These are phyloP conservation scores for Letharia lupina DNA, from an alignment of 495 filamentous ascomycete genomes.

Conservation along the genomic window DNA sequence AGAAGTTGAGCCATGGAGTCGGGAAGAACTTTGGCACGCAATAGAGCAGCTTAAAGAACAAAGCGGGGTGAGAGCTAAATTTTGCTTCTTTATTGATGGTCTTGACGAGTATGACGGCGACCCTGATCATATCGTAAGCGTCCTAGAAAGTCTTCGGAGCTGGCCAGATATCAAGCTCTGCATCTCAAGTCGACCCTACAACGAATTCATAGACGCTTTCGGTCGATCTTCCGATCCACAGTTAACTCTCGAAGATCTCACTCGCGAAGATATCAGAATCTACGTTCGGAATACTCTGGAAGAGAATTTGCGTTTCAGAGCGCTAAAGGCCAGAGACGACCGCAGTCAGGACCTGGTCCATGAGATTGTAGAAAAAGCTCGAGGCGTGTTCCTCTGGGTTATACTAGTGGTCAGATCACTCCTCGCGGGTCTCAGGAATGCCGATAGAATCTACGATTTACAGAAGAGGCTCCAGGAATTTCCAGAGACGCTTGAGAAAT, in stretches of 20 bases:
- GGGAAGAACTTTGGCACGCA: slow-evolving; percentile 10
- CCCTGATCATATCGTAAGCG: slow-evolving; percentile 23
- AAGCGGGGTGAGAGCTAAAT: not conserved
- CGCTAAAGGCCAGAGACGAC: not conserved
- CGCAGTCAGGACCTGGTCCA: slow-evolving; percentile 10
- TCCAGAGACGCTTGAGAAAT: slow-evolving; percentile 18
- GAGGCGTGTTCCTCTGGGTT: slow-evolving; percentile 36
- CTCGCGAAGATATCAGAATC: slow-evolving; percentile 27
- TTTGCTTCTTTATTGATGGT: slow-evolving; percentile 45
- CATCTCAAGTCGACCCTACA: slow-evolving; percentile 43
- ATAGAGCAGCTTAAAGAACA: slow-evolving; percentile 16
- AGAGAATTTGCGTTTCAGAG: not conserved
- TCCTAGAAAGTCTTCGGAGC: slow-evolving; percentile 18
- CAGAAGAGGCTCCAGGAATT: slow-evolving; percentile 15
- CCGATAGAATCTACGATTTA: slow-evolving; percentile 13
- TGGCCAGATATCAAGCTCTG: slow-evolving; percentile 38
- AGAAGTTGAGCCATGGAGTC: not conserved
- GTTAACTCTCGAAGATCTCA: slow-evolving; percentile 31
- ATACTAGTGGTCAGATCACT: slow-evolving; percentile 22
- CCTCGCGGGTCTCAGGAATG: slow-evolving; percentile 16
- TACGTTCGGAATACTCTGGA: slow-evolving; percentile 27
- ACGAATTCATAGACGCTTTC: slow-evolving; percentile 37
- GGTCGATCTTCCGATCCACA: slow-evolving; percentile 4
- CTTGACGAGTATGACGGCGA: slow-evolving; percentile 36
- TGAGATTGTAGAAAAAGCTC: slow-evolving; percentile 28